Base-by-base conservation (phyloP, 768 basidiomycete genomes). In the Leccinum subgranulosum region DNA sequence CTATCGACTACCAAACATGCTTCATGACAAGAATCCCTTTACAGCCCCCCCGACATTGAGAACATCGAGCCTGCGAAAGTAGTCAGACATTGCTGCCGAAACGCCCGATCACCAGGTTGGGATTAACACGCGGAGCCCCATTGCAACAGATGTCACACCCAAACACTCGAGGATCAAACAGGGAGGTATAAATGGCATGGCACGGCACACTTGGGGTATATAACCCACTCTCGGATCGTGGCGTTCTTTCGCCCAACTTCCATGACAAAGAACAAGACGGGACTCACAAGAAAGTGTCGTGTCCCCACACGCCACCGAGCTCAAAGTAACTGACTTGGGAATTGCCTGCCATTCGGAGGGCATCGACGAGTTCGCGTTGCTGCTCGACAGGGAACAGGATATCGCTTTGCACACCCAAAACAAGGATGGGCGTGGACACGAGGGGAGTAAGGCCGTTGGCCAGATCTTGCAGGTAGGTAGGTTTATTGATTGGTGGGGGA, bases 241-340 rank as follows among this genome's bases (percentile, higher is more conserved):
- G 19, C 45, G n/a, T 50, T 31, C 41, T 27, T 43, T 23, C 50
- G 10, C 25, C 33, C 50, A 47, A 45, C 39, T 31, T 27, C 29
- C 50, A 19, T 15, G 49, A 21, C 46, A n/a, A 34, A 59, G 39
- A 52, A 8, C 15, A 21, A 52, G 41, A 47, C 4, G 28, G 8
- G 2, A 83, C 88, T 81, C 66, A 89, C 85, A 98, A 76, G 77
- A 98, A 98, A 21, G 94, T 98, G 74, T 99, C 96, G 68, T 99
- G 96, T 1, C 97, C 97, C 95, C 94, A 98, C n/a, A 98, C 95
- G 9, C 96, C 95, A 27, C 96, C 96, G 2, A 98, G 81, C 74
- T 98, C 97, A 70, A 96, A 99, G 73, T 98, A 98, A 58, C 91
- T 89, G 27, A 99, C 97, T 56, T 81, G 77, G 15, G 84, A 74